Percentiles rank a stretch among this genome's conserved stretches.
Evolutionary conservation across 495 filamentous ascomycete species (phyloP).

Genomic region (Penicillium cataractarum): DNA sequence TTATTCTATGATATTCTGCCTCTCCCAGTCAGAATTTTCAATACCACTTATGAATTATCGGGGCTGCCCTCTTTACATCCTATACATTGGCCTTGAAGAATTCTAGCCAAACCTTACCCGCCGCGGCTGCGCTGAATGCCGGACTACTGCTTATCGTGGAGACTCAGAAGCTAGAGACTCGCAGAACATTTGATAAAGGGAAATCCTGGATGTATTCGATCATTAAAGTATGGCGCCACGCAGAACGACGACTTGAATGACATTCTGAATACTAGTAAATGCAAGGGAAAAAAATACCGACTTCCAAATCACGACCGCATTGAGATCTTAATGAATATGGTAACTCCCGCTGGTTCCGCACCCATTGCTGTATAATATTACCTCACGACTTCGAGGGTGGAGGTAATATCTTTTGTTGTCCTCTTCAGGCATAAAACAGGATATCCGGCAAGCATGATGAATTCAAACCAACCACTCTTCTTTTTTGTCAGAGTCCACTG

Average conservation of each 20-base stretch:
- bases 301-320: background rate
- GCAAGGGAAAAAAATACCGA: background rate
- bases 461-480: background rate
- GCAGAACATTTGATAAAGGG: no score
- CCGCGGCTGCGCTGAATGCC: no score
- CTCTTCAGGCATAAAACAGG: slow-evolving; percentile 2
- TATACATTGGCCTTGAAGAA: no score
- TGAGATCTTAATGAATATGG: background rate
- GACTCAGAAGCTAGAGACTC: no score
- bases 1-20: no score
- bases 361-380: slow-evolving; percentile 8
- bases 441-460: slow-evolving; percentile 2
- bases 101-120: no score
- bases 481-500: background rate
- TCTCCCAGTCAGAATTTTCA: no score
- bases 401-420: slow-evolving; percentile 9
- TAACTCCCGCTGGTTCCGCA: background rate
- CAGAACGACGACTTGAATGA: background rate
- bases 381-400: background rate
- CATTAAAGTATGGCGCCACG: background rate
- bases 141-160: no score
- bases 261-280: background rate
- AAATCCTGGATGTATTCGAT: background rate
- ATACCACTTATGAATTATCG: no score
- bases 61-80: no score